These are phyloP conservation scores for Hymenoscyphus fraxineus DNA, from an alignment of 2,329 filamentous ascomycete genomes.

Conservation along the genomic window DNA sequence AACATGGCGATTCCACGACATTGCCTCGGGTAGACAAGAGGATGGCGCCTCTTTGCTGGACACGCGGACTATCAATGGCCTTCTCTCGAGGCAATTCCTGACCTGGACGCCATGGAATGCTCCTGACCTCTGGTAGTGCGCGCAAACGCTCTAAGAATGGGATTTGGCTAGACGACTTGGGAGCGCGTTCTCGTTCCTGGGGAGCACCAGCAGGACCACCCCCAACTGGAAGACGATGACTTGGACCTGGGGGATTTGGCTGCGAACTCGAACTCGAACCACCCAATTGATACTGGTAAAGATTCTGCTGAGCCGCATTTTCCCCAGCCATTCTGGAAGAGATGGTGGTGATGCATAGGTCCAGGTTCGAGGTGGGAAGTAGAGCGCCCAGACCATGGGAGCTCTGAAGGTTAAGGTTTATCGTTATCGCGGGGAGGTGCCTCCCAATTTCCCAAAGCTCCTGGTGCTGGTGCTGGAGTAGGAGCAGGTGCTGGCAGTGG, in stretches of 20 bases:
- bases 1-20: constrained; percentile 19
- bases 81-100: constrained; percentile 27
- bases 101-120: constrained; percentile 29
- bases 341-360: constrained; percentile 2
- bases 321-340: constrained; percentile 8
- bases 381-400: not conserved
- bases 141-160: constrained; percentile 22
- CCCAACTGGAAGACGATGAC: not conserved
- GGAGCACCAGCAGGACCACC: not conserved
- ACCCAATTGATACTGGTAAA: constrained; percentile 8
- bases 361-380: not conserved
- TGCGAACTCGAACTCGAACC: constrained; percentile 4
- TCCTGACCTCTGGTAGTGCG: constrained; percentile 22
- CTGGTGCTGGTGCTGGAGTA: not conserved
- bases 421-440: constrained; percentile 7
- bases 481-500: no score
- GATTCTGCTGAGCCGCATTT: constrained; percentile 6
- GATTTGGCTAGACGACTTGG: constrained; percentile 10
- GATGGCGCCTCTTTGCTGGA: constrained; percentile 26
- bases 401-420: constrained; percentile 7
- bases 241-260: constrained; percentile 2
- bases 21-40: constrained; percentile 25
- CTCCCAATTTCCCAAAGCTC: constrained; percentile 1
- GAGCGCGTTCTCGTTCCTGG: constrained; percentile 6
- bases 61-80: constrained; percentile 24